A percentile compares a stretch with the other conserved stretches of the same genome.
Conservation (phyloP, 495 filamentous ascomycete species). For the Letharia columbiana region DNA sequence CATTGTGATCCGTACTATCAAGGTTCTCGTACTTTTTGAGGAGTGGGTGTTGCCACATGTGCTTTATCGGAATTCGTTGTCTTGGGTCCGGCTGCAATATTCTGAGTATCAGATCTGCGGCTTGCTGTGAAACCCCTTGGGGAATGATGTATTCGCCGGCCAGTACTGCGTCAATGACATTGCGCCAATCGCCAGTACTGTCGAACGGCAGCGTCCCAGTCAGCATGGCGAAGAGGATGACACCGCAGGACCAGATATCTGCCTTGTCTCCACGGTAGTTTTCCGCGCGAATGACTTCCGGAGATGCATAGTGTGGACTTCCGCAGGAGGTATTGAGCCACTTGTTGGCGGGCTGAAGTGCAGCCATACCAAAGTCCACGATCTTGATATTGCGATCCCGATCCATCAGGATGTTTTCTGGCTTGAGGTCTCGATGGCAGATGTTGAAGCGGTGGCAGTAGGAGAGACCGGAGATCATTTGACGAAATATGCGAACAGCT, state of each 20-base stretch:
- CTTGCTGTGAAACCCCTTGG: slow-evolving; percentile 53
- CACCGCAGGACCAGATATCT: slow-evolving; percentile 92
- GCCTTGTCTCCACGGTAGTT: slow-evolving; percentile 74
- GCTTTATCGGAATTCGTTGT: slow-evolving; percentile 62
- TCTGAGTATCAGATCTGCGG: slow-evolving; percentile 64
- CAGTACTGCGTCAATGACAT: slow-evolving; percentile 51
- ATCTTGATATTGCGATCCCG: slow-evolving; percentile 68
- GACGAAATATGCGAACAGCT: slow-evolving; percentile 76
- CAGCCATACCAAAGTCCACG: slow-evolving; percentile 96
- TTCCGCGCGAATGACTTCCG: slow-evolving; percentile 67
- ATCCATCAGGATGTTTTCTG: slow-evolving; percentile 90
- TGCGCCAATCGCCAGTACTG: slow-evolving; percentile 44
- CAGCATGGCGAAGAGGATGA: slow-evolving; percentile 80
- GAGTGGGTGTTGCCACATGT: slow-evolving; percentile 79
- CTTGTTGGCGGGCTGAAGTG: slow-evolving; percentile 69
- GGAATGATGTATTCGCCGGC: slow-evolving; percentile 68
- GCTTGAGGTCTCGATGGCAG: slow-evolving; percentile 93
- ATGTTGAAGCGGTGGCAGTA: slow-evolving; percentile 92
- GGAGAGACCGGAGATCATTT: slow-evolving; percentile 83
- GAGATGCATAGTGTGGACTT: slow-evolving; percentile 92
- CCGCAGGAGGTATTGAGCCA: slow-evolving; percentile 83
- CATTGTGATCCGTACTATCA: slow-evolving; percentile 40
- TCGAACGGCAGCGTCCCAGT: slow-evolving; percentile 77
- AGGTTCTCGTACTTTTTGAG: slow-evolving; percentile 70
- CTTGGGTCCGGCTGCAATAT: slow-evolving; percentile 69